Evolutionary conservation across 306 rosid species (phyloP).

Genomic region (Calophaca sinica): DNA sequence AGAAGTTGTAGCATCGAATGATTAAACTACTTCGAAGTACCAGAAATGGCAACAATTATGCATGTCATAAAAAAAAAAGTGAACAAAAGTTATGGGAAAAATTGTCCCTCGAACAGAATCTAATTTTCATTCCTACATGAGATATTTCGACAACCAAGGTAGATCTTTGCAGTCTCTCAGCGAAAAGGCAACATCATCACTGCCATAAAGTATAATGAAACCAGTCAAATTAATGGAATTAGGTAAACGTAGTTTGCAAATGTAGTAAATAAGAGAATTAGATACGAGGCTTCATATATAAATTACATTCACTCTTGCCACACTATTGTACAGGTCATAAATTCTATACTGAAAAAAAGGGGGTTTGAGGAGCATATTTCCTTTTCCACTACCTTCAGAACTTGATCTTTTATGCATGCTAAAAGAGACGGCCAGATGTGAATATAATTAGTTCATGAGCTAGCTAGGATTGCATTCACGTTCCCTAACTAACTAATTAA

Average conservation of each 20-base stretch:
- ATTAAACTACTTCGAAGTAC: background rate
- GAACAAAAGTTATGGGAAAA: slow-evolving; percentile 39
- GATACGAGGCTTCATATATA: background rate
- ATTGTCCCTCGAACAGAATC: slow-evolving; percentile 30
- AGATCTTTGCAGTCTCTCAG: slow-evolving; percentile 79
- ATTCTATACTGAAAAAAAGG: background rate
- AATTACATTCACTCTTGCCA: slow-evolving; percentile 2
- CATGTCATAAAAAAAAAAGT: slow-evolving; percentile 34
- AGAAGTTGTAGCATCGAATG: background rate
- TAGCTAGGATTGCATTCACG: background rate
- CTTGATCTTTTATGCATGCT: slow-evolving; percentile 3
- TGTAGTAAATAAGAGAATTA: background rate
- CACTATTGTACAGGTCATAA: slow-evolving; percentile 1
- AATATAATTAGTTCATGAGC: background rate
- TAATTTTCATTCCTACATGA: slow-evolving; percentile 43
- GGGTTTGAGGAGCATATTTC: background rate
- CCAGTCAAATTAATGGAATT: slow-evolving; percentile 38
- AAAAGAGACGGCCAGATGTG: background rate
- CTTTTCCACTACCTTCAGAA: background rate
- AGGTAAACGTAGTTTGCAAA: slow-evolving; percentile 10
- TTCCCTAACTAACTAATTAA: too few species aligned
- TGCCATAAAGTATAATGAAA: slow-evolving; percentile 49
- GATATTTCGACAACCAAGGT: slow-evolving; percentile 89
- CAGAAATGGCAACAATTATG: background rate
- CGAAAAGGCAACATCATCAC: slow-evolving; percentile 88